These are phyloP conservation scores for Malassezia globosa DNA, from an alignment of 1,284 basidiomycete genomes.

Conservation along the genomic window DNA sequence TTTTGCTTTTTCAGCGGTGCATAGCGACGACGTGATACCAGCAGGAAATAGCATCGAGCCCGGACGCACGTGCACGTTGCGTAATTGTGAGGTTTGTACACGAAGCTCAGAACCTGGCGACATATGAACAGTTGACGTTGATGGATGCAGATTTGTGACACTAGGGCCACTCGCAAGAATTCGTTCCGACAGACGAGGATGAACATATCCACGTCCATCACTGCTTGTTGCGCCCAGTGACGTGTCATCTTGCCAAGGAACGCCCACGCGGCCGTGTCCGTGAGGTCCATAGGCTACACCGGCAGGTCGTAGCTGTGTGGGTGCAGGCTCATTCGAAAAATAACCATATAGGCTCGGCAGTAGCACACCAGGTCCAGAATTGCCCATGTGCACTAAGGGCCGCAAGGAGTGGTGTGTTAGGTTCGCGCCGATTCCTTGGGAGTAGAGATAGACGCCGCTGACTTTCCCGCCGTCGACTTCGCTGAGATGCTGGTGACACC, in stretches of 20 bases:
- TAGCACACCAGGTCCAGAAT: neutral
- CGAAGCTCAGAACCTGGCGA: slow-evolving; percentile 9
- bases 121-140: neutral
- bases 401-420: slow-evolving; percentile 7
- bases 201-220: slow-evolving; percentile 2
- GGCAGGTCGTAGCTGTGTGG: slow-evolving; percentile 9
- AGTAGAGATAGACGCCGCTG: neutral
- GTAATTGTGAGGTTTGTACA: neutral
- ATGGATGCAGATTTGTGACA: slow-evolving; percentile 12
- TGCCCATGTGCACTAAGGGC: slow-evolving; percentile 6
- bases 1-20: neutral
- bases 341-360: slow-evolving; percentile 15
- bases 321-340: slow-evolving; percentile 14
- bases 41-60: slow-evolving; percentile 10
- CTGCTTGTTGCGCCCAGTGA: neutral
- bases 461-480: slow-evolving; percentile 3
- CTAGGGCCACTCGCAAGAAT: slow-evolving; percentile 12
- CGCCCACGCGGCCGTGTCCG: neutral
- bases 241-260: neutral
- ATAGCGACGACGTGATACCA: slow-evolving; percentile 6
- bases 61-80: slow-evolving; percentile 1
- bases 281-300: slow-evolving; percentile 4
- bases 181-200: slow-evolving; percentile 8
- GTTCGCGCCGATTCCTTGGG: neutral
- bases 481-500: neutral